Percentiles rank a stretch among this genome's conserved stretches.
phyloP scores from a whole-genome alignment of 202 grass and related monocot species.

The Schoenoplectus triqueter region DNA sequence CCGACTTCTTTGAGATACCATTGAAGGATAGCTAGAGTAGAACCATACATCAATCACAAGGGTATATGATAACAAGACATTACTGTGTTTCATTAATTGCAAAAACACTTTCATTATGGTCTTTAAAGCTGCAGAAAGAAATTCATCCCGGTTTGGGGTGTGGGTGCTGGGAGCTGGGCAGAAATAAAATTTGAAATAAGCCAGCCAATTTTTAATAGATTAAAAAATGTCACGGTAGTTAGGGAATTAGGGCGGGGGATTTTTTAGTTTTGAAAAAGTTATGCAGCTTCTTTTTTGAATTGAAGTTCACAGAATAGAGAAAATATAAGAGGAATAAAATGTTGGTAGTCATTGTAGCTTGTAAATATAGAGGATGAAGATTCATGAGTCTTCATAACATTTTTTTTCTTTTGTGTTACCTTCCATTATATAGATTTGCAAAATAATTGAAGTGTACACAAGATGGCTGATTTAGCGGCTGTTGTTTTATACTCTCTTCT shows the following conservation, averaged over 20 bases:
- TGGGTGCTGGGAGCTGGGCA: neutral
- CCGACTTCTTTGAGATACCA: slow-evolving; percentile 93
- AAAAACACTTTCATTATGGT: neutral
- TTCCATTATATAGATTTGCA: slow-evolving; percentile 23
- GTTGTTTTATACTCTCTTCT: neutral
- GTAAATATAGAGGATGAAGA: slow-evolving; percentile 20
- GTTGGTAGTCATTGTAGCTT: slow-evolving; percentile 19
- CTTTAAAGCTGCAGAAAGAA: slow-evolving; percentile 8
- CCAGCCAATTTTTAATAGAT: neutral
- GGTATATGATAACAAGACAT: neutral
- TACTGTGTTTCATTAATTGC: slow-evolving; percentile 12
- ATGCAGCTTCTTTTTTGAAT: neutral
- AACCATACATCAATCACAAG: neutral
- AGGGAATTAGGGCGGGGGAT: neutral
- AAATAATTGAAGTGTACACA: slow-evolving; percentile 6
- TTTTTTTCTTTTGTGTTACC: slow-evolving; percentile 23
- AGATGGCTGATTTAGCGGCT: neutral
- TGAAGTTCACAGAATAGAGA: neutral
- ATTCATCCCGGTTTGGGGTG: neutral
- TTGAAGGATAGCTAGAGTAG: slow-evolving; percentile 48
- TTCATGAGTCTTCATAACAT: neutral
- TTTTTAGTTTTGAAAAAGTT: slow-evolving; percentile 1
- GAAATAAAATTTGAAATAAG: slow-evolving; percentile 14
- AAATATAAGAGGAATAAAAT: neutral
- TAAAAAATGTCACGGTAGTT: neutral